Percentiles rank a stretch among this genome's conserved stretches.
Conservation (phyloP, 768 basidiomycete genomes). For the Kwoniella sp. region DNA sequence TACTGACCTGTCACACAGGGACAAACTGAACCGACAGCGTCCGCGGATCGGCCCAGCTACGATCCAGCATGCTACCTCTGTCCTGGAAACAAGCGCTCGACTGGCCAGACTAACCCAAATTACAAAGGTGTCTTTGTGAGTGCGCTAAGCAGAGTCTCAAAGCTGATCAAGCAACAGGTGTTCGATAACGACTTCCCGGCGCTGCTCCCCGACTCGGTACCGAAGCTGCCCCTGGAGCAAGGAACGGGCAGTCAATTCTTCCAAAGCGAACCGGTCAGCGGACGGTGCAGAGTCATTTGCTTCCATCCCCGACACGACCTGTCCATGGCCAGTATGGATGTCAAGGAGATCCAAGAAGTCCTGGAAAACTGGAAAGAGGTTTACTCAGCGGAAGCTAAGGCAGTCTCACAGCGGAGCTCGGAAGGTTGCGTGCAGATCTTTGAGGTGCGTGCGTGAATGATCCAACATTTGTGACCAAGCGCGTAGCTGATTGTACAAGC, state of each 20-base stretch:
- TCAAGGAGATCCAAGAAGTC: slow-evolving; percentile 65
- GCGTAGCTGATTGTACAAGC: slow-evolving; percentile 15
- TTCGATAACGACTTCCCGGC: slow-evolving; percentile 86
- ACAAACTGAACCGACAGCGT: slow-evolving; percentile 71
- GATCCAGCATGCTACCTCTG: slow-evolving; percentile 73
- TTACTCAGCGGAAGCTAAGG: slow-evolving; percentile 63
- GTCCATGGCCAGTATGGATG: slow-evolving; percentile 69
- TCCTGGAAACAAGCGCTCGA: slow-evolving; percentile 75
- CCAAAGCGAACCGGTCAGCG: slow-evolving; percentile 66
- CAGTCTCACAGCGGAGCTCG: slow-evolving; percentile 51
- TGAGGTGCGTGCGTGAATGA: slow-evolving; percentile 63
- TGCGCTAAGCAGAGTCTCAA: neutral
- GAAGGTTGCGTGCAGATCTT: slow-evolving; percentile 84
- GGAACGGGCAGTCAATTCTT: slow-evolving; percentile 55
- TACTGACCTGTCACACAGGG: slow-evolving; percentile 59
- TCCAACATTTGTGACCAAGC: neutral
- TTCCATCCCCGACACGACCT: slow-evolving; percentile 86
- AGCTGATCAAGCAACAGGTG: slow-evolving; percentile 29
- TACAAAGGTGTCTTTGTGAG: slow-evolving; percentile 67
- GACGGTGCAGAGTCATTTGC: slow-evolving; percentile 82
- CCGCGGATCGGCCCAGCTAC: slow-evolving; percentile 63
- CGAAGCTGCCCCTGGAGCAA: slow-evolving; percentile 55
- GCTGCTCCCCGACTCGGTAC: slow-evolving; percentile 61
- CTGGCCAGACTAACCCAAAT: slow-evolving; percentile 68
- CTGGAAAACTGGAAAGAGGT: slow-evolving; percentile 74